These are phyloP conservation scores for Nelumbo lutea DNA, from an alignment of 164 flowering plant species.

Conservation along the genomic window DNA sequence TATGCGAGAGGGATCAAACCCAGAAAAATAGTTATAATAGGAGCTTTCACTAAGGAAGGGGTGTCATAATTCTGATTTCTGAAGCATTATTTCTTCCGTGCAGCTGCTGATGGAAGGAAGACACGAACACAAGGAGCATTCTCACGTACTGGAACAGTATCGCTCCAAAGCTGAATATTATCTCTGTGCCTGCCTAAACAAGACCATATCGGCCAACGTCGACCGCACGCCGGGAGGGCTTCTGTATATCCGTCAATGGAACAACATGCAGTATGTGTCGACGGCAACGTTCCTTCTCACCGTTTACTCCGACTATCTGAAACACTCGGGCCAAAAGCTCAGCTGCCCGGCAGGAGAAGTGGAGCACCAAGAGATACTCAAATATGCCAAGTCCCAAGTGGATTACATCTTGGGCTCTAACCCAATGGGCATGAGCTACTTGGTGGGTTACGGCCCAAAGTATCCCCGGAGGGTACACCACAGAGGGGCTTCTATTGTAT, in stretches of 20 bases:
- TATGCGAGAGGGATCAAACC: too few relatives aligned
- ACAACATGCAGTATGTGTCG: constrained; percentile 98
- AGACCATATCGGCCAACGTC: constrained; percentile 52
- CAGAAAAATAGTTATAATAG: too few relatives aligned
- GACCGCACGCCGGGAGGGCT: constrained; percentile 72
- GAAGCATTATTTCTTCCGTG: not conserved
- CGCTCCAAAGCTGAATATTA: constrained; percentile 66
- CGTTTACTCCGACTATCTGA: constrained; percentile 60
- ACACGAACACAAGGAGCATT: constrained; percentile 29
- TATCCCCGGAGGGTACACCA: constrained; percentile 87
- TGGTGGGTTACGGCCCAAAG: constrained; percentile 72
- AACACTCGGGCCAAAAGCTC: constrained; percentile 27
- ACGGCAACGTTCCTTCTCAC: constrained; percentile 65
- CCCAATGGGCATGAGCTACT: constrained; percentile 75
- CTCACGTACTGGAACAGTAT: constrained; percentile 47
- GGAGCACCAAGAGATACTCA: constrained; percentile 39
- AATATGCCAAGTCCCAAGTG: constrained; percentile 67
- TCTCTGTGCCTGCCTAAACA: constrained; percentile 69
- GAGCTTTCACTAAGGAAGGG: too few relatives aligned
- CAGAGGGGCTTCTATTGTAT: constrained; percentile 76
- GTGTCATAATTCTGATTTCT: too few relatives aligned
- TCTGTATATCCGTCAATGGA: constrained; percentile 81
- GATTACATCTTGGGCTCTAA: constrained; percentile 85
- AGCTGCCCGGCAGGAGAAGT: constrained; percentile 42
- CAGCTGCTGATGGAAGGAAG: constrained; percentile 54